These are phyloP conservation scores for Salix viminalis DNA, from an alignment of 345 rosid genomes.

Conservation along the genomic window DNA sequence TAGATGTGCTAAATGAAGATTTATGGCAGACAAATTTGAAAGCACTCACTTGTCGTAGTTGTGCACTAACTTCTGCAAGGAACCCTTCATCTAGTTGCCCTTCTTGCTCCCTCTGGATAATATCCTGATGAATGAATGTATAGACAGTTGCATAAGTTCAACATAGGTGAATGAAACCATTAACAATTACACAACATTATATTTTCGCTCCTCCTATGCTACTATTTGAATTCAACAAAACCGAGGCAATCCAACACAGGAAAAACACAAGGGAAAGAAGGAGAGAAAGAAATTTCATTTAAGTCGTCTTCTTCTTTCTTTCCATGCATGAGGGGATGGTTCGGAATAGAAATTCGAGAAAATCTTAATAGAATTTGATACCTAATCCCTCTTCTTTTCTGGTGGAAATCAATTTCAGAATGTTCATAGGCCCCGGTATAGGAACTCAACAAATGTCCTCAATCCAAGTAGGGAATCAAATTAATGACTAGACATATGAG, in stretches of 20 bases:
- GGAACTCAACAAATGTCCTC: no score
- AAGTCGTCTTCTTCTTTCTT: no score
- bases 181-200: neutral
- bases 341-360: no score
- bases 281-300: no score
- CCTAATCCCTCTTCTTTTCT: no score
- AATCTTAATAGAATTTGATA: no score
- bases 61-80: constrained; percentile 88
- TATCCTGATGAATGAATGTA: constrained; percentile 40
- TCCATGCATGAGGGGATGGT: no score
- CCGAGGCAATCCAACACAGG: neutral
- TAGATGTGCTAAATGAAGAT: neutral
- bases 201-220: neutral
- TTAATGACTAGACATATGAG: no score
- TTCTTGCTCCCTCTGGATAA: constrained; percentile 64
- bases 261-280: no score
- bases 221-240: neutral
- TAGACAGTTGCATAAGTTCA: neutral
- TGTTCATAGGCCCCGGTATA: no score
- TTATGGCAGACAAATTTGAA: neutral
- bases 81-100: constrained; percentile 89
- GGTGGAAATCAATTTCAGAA: no score
- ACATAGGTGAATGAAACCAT: neutral
- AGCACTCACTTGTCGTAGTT: constrained; percentile 66
- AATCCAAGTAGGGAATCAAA: no score